Conservation (phyloP, 2,329 filamentous ascomycete species). For the Clonostachys rosea region DNA sequence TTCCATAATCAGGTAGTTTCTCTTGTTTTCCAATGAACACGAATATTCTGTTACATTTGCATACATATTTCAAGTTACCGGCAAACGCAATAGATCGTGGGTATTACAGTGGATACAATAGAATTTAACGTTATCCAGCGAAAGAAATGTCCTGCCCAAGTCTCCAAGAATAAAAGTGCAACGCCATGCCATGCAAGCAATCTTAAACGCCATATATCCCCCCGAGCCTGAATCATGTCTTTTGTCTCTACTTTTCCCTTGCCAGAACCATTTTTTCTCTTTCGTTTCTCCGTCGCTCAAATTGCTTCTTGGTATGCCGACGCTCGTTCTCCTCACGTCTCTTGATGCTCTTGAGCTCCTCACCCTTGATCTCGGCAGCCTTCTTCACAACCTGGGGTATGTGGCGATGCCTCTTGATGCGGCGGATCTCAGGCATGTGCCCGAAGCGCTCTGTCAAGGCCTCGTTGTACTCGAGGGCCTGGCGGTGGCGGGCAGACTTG, state of each 20-base stretch:
- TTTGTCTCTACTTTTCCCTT: slow-evolving; percentile 40
- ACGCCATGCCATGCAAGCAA: slow-evolving; percentile 25
- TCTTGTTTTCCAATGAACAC: too few relatives aligned
- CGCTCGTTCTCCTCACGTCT: slow-evolving; percentile 90
- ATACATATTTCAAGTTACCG: too few relatives aligned
- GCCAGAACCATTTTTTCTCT: slow-evolving; percentile 91
- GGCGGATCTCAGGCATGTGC: slow-evolving; percentile 93
- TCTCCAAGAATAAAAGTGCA: slow-evolving; percentile 2
- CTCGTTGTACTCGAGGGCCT: slow-evolving; percentile 88
- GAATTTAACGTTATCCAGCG: too few relatives aligned
- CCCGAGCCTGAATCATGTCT: slow-evolving; percentile 2
- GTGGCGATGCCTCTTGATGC: slow-evolving; percentile 88
- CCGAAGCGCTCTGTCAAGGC: slow-evolving; percentile 78
- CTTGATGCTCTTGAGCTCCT: slow-evolving; percentile 85
- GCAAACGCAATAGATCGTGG: too few relatives aligned
- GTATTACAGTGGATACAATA: too few relatives aligned
- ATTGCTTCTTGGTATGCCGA: slow-evolving; percentile 82
- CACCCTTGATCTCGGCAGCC: slow-evolving; percentile 87
- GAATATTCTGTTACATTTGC: too few relatives aligned
- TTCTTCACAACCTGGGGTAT: slow-evolving; percentile 93
- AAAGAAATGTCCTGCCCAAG: neutral
- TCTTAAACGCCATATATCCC: slow-evolving; percentile 2
- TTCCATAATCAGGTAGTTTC: too few relatives aligned
- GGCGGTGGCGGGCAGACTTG: slow-evolving; percentile 78
- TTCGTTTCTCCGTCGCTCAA: slow-evolving; percentile 68